Evolutionary conservation across 2,329 filamentous ascomycete genomes (phyloP).

Genomic region (Trichoderma pleuroti): DNA sequence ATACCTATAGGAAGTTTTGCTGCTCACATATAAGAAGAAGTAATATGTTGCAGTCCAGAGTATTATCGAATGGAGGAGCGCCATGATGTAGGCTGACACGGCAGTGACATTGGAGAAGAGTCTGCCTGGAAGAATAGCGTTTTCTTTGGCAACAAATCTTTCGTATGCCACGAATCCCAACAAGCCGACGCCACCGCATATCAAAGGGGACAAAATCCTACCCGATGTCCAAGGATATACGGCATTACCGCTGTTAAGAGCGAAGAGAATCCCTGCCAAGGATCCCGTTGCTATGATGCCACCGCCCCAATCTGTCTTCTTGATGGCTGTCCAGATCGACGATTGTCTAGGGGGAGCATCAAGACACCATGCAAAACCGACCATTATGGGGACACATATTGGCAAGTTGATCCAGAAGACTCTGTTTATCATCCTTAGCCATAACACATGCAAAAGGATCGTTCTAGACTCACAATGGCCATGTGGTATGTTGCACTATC

Average conservation of each 20-base stretch:
- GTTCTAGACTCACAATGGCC: constrained; percentile 39
- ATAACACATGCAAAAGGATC: constrained; percentile 32
- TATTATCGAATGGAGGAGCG: background rate
- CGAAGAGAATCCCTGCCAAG: background rate
- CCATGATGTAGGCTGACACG: background rate
- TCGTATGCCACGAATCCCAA: background rate
- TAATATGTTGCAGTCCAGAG: constrained; percentile 1
- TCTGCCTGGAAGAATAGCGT: background rate
- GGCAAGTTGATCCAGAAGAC: background rate
- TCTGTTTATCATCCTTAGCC: background rate
- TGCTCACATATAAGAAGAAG: background rate
- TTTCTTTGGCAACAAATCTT: background rate
- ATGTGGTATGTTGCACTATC: constrained; percentile 26
- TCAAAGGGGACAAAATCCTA: background rate
- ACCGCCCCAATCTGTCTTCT: background rate
- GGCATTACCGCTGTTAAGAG: background rate
- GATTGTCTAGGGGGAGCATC: background rate
- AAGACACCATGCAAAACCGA: background rate
- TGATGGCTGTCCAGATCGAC: background rate
- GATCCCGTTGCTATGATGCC: background rate
- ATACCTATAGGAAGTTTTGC: background rate
- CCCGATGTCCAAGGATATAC: background rate
- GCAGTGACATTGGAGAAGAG: background rate
- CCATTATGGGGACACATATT: background rate
- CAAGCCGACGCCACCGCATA: background rate